These are phyloP conservation scores for Myxozyma melibiosi DNA, from an alignment of 805 yeast species.

Conservation along the genomic window DNA sequence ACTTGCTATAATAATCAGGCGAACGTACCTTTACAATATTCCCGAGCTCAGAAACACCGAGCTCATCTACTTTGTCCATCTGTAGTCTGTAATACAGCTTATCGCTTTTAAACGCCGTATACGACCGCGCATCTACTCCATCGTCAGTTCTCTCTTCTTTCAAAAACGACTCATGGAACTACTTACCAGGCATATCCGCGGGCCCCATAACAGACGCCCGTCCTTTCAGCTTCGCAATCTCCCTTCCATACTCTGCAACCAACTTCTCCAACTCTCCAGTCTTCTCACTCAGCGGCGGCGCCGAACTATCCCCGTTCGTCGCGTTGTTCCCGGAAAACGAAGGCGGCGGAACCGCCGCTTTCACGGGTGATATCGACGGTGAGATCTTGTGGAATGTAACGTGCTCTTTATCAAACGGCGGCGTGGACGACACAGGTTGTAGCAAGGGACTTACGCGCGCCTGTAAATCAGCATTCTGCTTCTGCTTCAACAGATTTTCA, in stretches of 20 bases:
- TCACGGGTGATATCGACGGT: not conserved
- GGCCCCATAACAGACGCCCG: conserved; percentile 25
- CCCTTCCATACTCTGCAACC: conserved; percentile 14
- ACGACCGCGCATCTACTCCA: conserved; percentile 11
- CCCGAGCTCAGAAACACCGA: conserved; percentile 31
- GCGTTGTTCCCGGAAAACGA: not conserved
- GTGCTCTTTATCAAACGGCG: too few species aligned
- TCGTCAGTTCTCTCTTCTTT: not conserved
- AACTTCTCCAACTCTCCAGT: conserved; percentile 22
- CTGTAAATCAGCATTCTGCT: not conserved
- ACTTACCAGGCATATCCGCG: conserved; percentile 27
- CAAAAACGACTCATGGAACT: not conserved
- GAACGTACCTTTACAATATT: conserved; percentile 28
- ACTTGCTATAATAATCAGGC: not conserved
- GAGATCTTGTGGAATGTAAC: too few species aligned
- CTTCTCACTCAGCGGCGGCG: not conserved
- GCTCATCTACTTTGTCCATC: conserved; percentile 30
- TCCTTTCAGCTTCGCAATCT: conserved; percentile 16
- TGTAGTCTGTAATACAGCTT: conserved; percentile 24
- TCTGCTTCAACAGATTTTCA: not conserved
- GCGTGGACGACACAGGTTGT: not conserved
- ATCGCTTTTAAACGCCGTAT: not conserved
- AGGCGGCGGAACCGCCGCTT: too few species aligned
- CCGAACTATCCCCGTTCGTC: not conserved
- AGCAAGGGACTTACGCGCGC: not conserved